Base-by-base conservation (phyloP, 1,284 basidiomycete species). In the Malassezia sympodialis region DNA sequence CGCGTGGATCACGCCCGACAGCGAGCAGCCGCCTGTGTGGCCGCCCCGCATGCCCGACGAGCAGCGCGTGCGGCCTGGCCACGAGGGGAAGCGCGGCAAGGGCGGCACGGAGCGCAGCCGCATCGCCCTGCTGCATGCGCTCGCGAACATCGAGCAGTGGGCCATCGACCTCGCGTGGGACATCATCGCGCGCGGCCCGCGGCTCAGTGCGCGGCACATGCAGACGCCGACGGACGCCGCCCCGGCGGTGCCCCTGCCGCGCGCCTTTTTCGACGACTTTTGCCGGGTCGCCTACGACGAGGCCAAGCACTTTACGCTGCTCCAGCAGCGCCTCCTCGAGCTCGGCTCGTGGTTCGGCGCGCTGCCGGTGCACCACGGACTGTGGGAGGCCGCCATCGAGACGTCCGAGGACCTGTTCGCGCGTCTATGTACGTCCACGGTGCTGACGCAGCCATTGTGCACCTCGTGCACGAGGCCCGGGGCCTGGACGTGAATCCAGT, bases 101-200 rank as follows among this genome's bases (percentile, higher is more conserved):
- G 80, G 78, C 7, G 80, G 80, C 0, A 76, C 75, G 3, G 76
- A 79, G 41, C 84, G 83, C 73, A 86, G 82, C 63, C 78, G 84
- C 19, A 84, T 86, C 3, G 81, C 83, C 4, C 82, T 89, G 82
- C 77, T 90, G 19, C 80, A 89, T 76, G 86, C 87, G 2, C 77
- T 90, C 4, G 88, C 88, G 1, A 89, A 89, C 71, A 89, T 93
- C 49, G 88, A 90, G 67, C 88, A 89, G 69, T 93, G 87, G 85
- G 88, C 88, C 15, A 71, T 75, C 28, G 73, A 76, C 49, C 61
- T 76, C n/a, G 70, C 75, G 2, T 74, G 69, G 58, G 72, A 75
- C 67, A 88, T 88, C 58, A 87, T 89, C 67, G 87, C 83, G 2
- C 82, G 87, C 12, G 67, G 60, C 11, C 65, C 66, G 26, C 51